These are phyloP conservation scores for Tolypocladium ovalisporum DNA, from an alignment of 2,329 filamentous ascomycete species.

Conservation along the genomic window DNA sequence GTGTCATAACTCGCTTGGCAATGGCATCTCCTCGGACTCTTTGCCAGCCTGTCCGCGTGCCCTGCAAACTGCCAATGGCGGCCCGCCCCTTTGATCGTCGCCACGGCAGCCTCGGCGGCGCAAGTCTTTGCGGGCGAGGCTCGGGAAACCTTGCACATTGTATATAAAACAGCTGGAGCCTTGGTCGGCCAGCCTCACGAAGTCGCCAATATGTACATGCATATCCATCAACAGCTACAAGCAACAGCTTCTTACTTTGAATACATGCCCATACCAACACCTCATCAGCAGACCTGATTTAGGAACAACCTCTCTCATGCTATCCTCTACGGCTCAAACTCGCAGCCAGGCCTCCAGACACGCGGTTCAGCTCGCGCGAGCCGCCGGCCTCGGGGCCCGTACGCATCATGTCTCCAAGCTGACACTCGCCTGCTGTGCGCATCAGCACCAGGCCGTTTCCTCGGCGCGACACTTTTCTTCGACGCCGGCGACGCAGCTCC, in stretches of 20 bases:
- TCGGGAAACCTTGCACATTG: not conserved
- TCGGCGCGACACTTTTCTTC: slow-evolving; percentile 35
- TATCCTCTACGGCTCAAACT: slow-evolving; percentile 13
- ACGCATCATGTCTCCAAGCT: slow-evolving; percentile 3
- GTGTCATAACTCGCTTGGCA: not conserved
- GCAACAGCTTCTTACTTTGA: not conserved
- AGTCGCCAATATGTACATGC: not conserved
- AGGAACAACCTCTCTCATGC: slow-evolving; percentile 8
- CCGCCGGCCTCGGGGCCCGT: slow-evolving; percentile 2
- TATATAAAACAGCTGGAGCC: not conserved
- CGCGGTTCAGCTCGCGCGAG: slow-evolving; percentile 11
- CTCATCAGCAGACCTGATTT: not conserved
- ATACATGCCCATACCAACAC: not conserved
- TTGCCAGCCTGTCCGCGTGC: not conserved
- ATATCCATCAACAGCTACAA: not conserved
- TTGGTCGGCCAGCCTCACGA: not conserved
- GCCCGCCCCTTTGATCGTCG: not conserved
- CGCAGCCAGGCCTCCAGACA: slow-evolving; percentile 12
- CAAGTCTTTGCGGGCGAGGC: not conserved
- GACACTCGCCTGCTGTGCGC: slow-evolving; percentile 6
- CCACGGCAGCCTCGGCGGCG: not conserved
- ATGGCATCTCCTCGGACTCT: not conserved
- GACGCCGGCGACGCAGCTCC: slow-evolving; percentile 32
- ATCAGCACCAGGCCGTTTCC: not conserved
- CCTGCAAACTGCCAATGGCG: not conserved